A percentile compares a stretch with the other conserved stretches of the same genome.
phyloP scores from a whole-genome alignment of 192 early-diverging fungal genomes.

The Backusella circina region DNA sequence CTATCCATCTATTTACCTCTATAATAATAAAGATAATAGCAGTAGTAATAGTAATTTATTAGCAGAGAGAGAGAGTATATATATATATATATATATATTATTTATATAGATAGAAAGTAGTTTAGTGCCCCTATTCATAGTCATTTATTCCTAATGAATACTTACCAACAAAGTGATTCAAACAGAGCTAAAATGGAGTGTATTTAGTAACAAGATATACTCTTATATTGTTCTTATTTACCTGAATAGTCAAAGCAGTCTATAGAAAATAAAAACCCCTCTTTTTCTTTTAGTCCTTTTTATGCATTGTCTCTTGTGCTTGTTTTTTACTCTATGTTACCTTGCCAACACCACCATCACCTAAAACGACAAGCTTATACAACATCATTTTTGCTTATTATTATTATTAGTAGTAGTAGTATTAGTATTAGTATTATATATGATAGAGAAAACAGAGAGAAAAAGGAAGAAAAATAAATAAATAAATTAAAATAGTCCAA shows the following conservation, averaged over 20 bases:
- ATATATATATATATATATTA: background rate
- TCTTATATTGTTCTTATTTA: background rate
- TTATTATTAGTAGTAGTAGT: background rate
- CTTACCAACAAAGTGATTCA: conserved; percentile 48
- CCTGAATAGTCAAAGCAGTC: conserved; percentile 44
- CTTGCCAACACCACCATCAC: conserved; percentile 81
- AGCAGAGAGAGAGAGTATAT: too few relatives aligned
- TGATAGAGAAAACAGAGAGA: background rate
- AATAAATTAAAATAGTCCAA: background rate
- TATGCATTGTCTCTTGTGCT: background rate
- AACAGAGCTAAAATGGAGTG: conserved; percentile 27
- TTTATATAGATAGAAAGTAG: too few relatives aligned
- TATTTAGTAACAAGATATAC: background rate
- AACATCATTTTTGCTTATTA: conserved; percentile 68
- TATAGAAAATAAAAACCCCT: background rate
- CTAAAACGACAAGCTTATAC: conserved; percentile 93
- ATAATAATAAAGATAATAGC: background rate
- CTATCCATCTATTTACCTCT: background rate
- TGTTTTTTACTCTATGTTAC: too few relatives aligned
- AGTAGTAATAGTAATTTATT: too few relatives aligned
- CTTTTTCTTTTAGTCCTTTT: background rate
- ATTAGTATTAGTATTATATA: background rate
- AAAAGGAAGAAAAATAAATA: background rate
- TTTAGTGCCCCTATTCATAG: background rate
- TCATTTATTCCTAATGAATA: background rate